Base-by-base conservation (phyloP, 2,329 filamentous ascomycete genomes). In the Botrytis paeoniae region DNA sequence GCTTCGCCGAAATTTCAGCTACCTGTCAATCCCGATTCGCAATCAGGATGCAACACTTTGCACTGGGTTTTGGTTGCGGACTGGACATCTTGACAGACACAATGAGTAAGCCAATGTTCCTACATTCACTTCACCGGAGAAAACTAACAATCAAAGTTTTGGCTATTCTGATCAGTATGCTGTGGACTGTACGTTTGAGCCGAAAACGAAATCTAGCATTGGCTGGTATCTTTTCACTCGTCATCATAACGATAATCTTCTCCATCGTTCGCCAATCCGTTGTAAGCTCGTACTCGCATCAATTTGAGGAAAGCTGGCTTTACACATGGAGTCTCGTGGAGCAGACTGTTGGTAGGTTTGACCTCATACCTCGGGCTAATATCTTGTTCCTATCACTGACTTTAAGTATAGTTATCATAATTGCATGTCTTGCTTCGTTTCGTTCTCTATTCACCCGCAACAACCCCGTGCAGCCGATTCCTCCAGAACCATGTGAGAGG, bases 251-350 rank as follows among this genome's bases (percentile, higher is more conserved):
- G 3, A 60, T 70, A 3, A 70, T 61, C 16, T 43, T 61, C 5
- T 29, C 66, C 9, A 70, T 70, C 25, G 22, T 70, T 22, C 66
- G 66, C 9, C n/a, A 32, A 4, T 29, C 54, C 3, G 39, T 37
- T 3, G 66, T 70, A 12, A 70, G 66, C 66, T 59, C 66, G 16
- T 25, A 43, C 25, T 43, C 51, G 14, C 32, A 32, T 22, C n/a
- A 37, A 20, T 20, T 48, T 7, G 66, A 70, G 10, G 39, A 25
- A 4, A 32, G 51, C 4, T 70, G 66, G 66, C 39, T 70, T 22
- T 70, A 70, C 39, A 60, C 59, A 25, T 70, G 54, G 66, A 59
- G 57, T 35, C 16, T 32, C 5, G 59, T 70, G 7, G 66, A 61
- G 39, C 10, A 25, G 29, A 60, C 51, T 48, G 41, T 60, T 41